These are phyloP conservation scores for Gossypium anomalum DNA, from an alignment of 345 rosid species.

Conservation along the genomic window DNA sequence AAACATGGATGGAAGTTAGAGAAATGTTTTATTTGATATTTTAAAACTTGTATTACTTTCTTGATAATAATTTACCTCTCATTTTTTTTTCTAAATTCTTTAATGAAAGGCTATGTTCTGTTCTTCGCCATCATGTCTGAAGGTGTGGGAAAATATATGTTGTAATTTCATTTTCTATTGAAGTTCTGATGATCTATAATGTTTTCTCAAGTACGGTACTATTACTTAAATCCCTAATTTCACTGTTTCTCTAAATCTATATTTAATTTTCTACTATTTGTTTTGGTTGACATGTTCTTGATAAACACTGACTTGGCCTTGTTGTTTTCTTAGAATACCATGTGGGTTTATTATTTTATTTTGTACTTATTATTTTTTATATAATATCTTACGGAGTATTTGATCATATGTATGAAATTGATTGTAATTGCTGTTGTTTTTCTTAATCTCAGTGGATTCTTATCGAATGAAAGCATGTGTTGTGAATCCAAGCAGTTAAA, in stretches of 20 bases:
- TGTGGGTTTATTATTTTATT: neutral
- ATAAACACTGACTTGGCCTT: neutral
- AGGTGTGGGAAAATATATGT: neutral
- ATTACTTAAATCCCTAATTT: neutral
- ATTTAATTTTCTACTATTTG: neutral
- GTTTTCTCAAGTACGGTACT: neutral
- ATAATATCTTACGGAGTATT: constrained; percentile 3
- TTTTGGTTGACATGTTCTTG: neutral
- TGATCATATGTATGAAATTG: neutral
- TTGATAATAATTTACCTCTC: neutral
- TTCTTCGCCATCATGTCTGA: neutral
- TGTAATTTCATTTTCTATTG: neutral
- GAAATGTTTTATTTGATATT: neutral
- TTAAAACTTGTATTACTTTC: too few species aligned
- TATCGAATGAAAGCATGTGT: constrained; percentile 50
- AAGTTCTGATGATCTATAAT: neutral
- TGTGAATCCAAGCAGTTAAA: constrained; percentile 47
- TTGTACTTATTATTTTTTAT: neutral
- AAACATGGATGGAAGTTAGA: neutral
- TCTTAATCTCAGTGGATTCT: constrained; percentile 28
- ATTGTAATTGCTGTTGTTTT: constrained; percentile 12
- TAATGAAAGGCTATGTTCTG: neutral
- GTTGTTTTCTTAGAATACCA: constrained; percentile 1
- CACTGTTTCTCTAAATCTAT: neutral
- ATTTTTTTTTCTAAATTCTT: neutral